Evolutionary conservation across 768 basidiomycete species (phyloP), one percentile per base, ranked within the genome.

Genomic region (Boletus rubroflammeus): DNA sequence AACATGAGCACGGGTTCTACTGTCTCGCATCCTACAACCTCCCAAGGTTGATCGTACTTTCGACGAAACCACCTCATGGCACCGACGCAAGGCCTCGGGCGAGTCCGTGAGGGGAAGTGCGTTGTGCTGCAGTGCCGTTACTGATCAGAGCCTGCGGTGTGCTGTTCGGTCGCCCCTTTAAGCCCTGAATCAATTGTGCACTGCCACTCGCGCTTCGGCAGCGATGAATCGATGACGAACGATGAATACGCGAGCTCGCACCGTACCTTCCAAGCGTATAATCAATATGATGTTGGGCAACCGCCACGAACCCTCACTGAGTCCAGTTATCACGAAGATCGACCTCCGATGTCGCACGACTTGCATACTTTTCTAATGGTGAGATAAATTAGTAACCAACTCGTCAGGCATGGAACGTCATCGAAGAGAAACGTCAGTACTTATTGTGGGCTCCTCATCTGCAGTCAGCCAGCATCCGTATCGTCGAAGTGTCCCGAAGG

Each of bases 1-100:
- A 82, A 86, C 68, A 79, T 81, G 17, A 80, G 75, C 14, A 90
- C 79, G 25, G 88, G 83, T 43, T 83, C 79, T 46, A 91, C 81
- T 31, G 74, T 70, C 62, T 79, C 81, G 64, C 76, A 82, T 54
- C 83, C 83, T 28, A 90, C 84, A 39, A 90, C 88, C 72, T 91
- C 89, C 89, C 89, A 91, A 35, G 86, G 81, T 9, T 72, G 72
- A 63, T 85, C 81, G 49, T 47, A 53, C 57, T 76, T 80, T 55
- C 81, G 77, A 56, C 81, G 78, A 60, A 86, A 79, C 57, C 72
- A 72, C 63, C 66, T 63, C 66, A 71, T 69, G 50, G 50, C 19
- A 43, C 42, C 55, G 54, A 59, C 39, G 41, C 45, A 57, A 62
- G 52, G 51, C 47, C 53, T 57, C 46, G 31, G 52, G 62, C 36